Evolutionary conservation across 495 filamentous ascomycete genomes (phyloP), one percentile per base, ranked within the genome.

Genomic region (Xylaria acuta): DNA sequence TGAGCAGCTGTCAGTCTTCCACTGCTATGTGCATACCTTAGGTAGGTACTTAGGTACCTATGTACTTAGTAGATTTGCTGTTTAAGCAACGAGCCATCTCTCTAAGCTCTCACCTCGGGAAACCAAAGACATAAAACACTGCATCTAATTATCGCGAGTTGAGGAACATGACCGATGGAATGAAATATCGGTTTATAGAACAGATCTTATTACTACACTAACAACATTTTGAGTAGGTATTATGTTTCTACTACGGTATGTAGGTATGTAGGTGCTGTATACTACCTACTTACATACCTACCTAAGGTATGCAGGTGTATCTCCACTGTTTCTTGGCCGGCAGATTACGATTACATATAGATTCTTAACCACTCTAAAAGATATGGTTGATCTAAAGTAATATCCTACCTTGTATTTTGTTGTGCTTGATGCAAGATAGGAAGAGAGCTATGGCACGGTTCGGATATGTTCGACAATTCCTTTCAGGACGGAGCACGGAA

Each of bases 401-500:
- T 34, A 5, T 11, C 27, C 16, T 65, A 22, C 34, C 20, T n/a
- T 60, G 32, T 14, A 40, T 60, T 22, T 32, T 60, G 32, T 38
- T 60, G 47, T 59, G 51, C 60, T 59, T 49, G 9, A 53, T 38
- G 25, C 43, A 22, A 68, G 20, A 14, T 40, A 67, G 20, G 25
- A 34, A 45, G 14, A 27, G 32, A 40, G 64, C 36, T 36, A 79
- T 79, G 77, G 68, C 64, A 11, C 53, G 74, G 45, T 64, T 79
- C 12, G 51, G 59, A 22, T 66, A 64, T 64, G 49, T 38, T 70
- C 78, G 25, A 74, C 82, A 64, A 67, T 80, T 72, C 73, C 81
- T 74, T 75, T 85, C 73, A 41, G 78, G 78, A 72, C 71, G 58
- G 38, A 76, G 12, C 82, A 84, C 72, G 73, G 74, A 49, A 86